A percentile compares a stretch with the other conserved stretches of the same genome.
Conservation (phyloP, 2,329 filamentous ascomycete species). For the Didymella pinodella region DNA sequence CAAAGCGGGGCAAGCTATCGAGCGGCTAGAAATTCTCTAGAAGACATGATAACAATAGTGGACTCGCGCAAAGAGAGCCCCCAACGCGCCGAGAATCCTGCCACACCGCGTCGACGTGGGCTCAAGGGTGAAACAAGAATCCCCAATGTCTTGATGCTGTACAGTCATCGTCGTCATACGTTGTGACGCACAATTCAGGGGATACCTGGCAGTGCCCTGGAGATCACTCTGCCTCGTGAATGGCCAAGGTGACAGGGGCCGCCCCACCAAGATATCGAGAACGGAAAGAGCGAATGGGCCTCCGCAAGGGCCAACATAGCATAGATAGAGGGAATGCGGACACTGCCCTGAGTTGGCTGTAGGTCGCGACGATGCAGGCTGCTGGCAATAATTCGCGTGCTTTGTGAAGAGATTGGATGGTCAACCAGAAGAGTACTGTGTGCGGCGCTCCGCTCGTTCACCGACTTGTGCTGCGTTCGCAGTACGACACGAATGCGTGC, state of each 20-base stretch:
- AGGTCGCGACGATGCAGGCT: conserved; percentile 3
- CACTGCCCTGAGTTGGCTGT: conserved; percentile 20
- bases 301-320: conserved; percentile 30
- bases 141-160: conserved; percentile 3
- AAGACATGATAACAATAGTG: conserved; percentile 41
- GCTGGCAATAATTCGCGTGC: conserved; percentile 20
- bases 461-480: conserved; percentile 28
- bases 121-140: conserved; percentile 7
- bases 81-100: conserved; percentile 22
- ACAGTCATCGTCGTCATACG: conserved; percentile 27
- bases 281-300: conserved; percentile 31
- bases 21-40: conserved; percentile 35
- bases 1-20: conserved; percentile 40
- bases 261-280: conserved; percentile 29
- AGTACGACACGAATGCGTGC: conserved; percentile 27
- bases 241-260: conserved; percentile 32
- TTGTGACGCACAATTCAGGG: conserved; percentile 28
- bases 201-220: conserved; percentile 14
- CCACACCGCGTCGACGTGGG: conserved; percentile 15
- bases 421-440: conserved; percentile 4
- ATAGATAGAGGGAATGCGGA: conserved; percentile 25
- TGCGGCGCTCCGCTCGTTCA: conserved; percentile 13
- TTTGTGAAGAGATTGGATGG: conserved; percentile 6
- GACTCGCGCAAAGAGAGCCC: conserved; percentile 15
- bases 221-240: conserved; percentile 22